Conservation (phyloP, 441 rosid genomes). For the Euphorbia corollata region DNA sequence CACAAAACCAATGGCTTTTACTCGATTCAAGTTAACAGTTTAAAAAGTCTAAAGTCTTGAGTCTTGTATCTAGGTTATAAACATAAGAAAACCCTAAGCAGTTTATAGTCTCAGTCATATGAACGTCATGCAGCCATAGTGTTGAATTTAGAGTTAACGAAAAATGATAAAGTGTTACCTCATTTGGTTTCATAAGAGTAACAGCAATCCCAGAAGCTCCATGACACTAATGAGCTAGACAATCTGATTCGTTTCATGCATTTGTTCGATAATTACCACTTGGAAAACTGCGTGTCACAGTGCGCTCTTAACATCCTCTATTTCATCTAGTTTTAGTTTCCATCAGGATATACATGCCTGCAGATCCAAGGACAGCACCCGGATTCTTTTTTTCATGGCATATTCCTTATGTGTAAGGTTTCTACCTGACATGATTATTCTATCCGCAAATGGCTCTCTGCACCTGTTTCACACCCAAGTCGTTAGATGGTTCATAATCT, state of each 20-base stretch:
- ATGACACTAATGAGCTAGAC: slow-evolving; percentile 70
- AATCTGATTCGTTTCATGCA: slow-evolving; percentile 51
- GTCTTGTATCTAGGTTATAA: not conserved
- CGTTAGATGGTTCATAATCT: slow-evolving; percentile 2
- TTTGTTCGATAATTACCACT: slow-evolving; percentile 65
- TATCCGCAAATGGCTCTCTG: slow-evolving; percentile 52
- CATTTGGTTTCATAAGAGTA: slow-evolving; percentile 57
- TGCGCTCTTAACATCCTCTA: slow-evolving; percentile 57
- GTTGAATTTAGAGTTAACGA: not conserved
- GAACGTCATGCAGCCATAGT: not conserved
- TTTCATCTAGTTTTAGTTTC: slow-evolving; percentile 53
- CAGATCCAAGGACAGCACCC: slow-evolving; percentile 74
- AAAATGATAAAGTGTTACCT: slow-evolving; percentile 28
- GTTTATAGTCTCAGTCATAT: not conserved
- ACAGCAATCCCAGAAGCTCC: slow-evolving; percentile 64
- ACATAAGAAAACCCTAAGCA: not conserved
- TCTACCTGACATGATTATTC: slow-evolving; percentile 36
- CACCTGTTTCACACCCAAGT: slow-evolving; percentile 17
- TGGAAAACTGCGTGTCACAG: slow-evolving; percentile 52
- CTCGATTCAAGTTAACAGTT: too few species aligned
- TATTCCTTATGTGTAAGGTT: slow-evolving; percentile 12
- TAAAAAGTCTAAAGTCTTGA: too few species aligned
- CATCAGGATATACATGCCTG: slow-evolving; percentile 64
- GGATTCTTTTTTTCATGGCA: slow-evolving; percentile 59
- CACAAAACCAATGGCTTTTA: too few species aligned